Conservation (phyloP, 2,329 filamentous ascomycete species). For the Bipolaris cookei region DNA sequence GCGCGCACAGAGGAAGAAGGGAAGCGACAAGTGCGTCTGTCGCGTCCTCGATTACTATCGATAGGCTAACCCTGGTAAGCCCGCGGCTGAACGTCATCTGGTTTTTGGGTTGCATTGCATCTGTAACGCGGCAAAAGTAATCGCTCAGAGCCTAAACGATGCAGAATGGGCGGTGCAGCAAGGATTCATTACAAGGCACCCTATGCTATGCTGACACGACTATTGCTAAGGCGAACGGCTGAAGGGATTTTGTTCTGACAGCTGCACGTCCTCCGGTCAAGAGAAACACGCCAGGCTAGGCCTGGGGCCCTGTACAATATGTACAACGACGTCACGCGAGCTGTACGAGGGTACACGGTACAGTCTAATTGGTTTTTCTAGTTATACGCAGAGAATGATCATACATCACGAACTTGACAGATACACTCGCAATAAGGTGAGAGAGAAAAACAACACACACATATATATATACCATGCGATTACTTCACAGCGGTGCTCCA, state of each 20-base stretch:
- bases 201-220: not conserved
- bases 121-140: constrained; percentile 11
- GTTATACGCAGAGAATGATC: not conserved
- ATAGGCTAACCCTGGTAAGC: constrained; percentile 18
- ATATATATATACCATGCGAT: constrained; percentile 1
- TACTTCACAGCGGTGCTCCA: not conserved
- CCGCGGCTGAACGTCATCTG: constrained; percentile 16
- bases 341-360: no score
- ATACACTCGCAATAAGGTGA: not conserved
- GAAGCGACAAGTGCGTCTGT: constrained; percentile 1
- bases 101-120: constrained; percentile 3
- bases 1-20: constrained; percentile 1
- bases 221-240: constrained; percentile 14
- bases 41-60: constrained; percentile 26
- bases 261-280: constrained; percentile 19
- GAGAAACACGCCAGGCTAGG: constrained; percentile 10
- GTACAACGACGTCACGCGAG: constrained; percentile 17
- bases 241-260: constrained; percentile 4
- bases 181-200: not conserved
- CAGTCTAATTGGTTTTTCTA: no score
- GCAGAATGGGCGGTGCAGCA: not conserved
- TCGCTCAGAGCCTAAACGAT: not conserved
- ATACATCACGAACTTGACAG: not conserved
- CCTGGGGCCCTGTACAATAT: constrained; percentile 14
- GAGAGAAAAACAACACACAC: not conserved